A percentile compares a stretch with the other conserved stretches of the same genome.
phyloP scores from a whole-genome alignment of 805 yeast genomes.

The Danielozyma ontarioensis region DNA sequence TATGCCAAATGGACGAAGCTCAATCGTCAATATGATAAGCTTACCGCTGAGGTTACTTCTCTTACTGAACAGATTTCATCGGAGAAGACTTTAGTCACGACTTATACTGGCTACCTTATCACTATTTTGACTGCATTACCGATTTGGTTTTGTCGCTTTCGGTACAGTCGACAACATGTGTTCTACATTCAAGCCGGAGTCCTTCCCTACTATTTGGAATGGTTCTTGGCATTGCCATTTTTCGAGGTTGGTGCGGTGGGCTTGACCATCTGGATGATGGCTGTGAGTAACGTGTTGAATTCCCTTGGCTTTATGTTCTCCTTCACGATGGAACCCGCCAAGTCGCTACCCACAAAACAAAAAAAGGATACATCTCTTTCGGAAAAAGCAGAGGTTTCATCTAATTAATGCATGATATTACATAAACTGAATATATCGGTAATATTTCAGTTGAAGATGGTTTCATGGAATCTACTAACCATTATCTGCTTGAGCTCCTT shows the following conservation, averaged over 20 bases:
- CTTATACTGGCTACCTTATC: constrained; percentile 26
- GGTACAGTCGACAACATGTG: constrained; percentile 45
- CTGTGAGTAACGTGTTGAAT: constrained; percentile 26
- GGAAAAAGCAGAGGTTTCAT: not conserved
- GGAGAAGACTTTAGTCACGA: constrained; percentile 29
- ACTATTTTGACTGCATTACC: constrained; percentile 42
- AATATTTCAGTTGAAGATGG: no score
- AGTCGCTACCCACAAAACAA: not conserved
- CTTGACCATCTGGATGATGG: constrained; percentile 51
- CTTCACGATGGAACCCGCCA: not conserved
- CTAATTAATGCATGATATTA: no score
- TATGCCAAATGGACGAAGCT: constrained; percentile 95
- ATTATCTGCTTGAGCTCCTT: constrained; percentile 6
- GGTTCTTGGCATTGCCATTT: constrained; percentile 59
- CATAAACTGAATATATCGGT: no score
- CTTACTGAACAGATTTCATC: constrained; percentile 34
- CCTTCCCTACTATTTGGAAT: constrained; percentile 52
- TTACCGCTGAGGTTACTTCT: constrained; percentile 46
- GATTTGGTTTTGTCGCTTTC: constrained; percentile 44
- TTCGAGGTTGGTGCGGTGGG: constrained; percentile 61
- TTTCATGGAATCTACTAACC: constrained; percentile 9
- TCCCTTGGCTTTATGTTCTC: constrained; percentile 1
- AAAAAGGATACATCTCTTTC: not conserved
- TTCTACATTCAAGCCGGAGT: constrained; percentile 54
- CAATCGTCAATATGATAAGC: constrained; percentile 62